These are phyloP conservation scores for Myrica gale DNA, from an alignment of 306 rosid genomes.

Conservation along the genomic window DNA sequence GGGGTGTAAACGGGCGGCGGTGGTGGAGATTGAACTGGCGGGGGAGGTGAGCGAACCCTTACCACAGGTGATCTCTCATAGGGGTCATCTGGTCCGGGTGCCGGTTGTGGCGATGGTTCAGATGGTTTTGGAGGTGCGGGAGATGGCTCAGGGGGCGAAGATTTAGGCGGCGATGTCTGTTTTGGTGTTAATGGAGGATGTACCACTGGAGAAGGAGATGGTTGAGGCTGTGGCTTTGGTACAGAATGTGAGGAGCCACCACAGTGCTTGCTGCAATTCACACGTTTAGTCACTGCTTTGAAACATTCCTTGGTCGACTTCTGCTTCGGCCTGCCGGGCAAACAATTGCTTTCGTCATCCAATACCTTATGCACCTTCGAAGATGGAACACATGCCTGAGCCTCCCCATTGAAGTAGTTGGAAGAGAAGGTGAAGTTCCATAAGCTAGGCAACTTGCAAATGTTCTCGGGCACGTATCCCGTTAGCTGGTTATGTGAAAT, in stretches of 20 bases:
- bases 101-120: constrained; percentile 11
- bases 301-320: constrained; percentile 41
- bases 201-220: neutral
- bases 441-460: constrained; percentile 56
- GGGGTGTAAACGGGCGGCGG: neutral
- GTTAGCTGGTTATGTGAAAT: constrained; percentile 44
- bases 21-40: neutral
- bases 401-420: constrained; percentile 59
- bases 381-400: constrained; percentile 38
- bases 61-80: neutral
- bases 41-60: neutral
- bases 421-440: constrained; percentile 45
- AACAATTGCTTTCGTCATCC: constrained; percentile 47
- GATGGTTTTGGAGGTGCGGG: neutral
- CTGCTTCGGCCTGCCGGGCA: constrained; percentile 50
- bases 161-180: neutral
- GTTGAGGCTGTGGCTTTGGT: neutral
- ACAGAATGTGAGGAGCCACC: constrained; percentile 13
- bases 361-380: neutral
- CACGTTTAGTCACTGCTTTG: constrained; percentile 35
- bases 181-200: neutral
- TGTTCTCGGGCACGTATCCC: constrained; percentile 44
- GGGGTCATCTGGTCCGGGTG: neutral
- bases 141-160: constrained; percentile 4
- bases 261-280: constrained; percentile 59